Evolutionary conservation across 345 rosid genomes (phyloP).

Genomic region (Dipteronia sinensis): DNA sequence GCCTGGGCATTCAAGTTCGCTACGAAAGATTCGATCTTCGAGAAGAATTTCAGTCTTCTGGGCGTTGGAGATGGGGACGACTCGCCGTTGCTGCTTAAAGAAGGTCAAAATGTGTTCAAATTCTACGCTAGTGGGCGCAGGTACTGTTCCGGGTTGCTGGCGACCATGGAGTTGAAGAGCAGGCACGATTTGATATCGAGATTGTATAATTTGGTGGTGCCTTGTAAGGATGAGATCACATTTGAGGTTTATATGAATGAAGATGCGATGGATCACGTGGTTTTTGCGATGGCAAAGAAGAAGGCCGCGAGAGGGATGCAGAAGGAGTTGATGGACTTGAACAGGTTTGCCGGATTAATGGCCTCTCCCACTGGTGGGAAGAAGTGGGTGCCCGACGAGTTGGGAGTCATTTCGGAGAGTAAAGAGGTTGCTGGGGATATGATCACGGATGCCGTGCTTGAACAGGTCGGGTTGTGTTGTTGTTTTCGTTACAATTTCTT

Average conservation of each 20-base stretch:
- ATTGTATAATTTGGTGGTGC: constrained; percentile 71
- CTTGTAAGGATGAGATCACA: constrained; percentile 85
- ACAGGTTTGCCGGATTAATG: constrained; percentile 61
- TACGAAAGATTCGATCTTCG: constrained; percentile 65
- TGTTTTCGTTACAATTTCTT: background rate
- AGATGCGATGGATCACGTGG: constrained; percentile 85
- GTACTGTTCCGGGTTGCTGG: constrained; percentile 88
- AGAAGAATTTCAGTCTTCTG: constrained; percentile 77
- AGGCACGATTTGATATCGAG: constrained; percentile 89
- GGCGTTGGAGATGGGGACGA: constrained; percentile 87
- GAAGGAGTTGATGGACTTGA: constrained; percentile 84
- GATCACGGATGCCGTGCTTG: constrained; percentile 86
- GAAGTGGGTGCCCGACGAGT: constrained; percentile 83
- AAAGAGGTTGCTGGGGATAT: constrained; percentile 95
- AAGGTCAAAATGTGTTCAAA: constrained; percentile 85
- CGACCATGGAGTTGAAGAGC: constrained; percentile 93
- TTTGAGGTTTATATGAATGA: constrained; percentile 95
- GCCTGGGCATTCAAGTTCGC: constrained; percentile 93
- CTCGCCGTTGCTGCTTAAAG: constrained; percentile 83
- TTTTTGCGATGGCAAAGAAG: constrained; percentile 86
- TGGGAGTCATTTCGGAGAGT: constrained; percentile 78
- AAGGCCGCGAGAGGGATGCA: constrained; percentile 82
- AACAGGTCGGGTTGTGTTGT: constrained; percentile 57
- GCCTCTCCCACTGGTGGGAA: constrained; percentile 57
- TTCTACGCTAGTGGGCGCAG: constrained; percentile 96